phyloP scores from a whole-genome alignment of 768 basidiomycete species.

The Rhodotorula sphaerocarpa region DNA sequence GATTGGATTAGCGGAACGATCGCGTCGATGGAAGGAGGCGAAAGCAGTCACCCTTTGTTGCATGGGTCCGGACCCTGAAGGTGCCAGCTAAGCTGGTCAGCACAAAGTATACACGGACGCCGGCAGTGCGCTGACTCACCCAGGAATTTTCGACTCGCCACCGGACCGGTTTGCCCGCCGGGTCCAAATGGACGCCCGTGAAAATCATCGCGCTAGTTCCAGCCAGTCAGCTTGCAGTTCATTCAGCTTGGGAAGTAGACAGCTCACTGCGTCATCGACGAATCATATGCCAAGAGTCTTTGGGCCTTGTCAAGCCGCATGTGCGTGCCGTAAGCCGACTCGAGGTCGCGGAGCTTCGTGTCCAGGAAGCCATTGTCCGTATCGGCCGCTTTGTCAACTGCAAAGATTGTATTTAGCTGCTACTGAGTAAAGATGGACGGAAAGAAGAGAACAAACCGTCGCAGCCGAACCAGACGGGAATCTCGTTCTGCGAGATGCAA shows the following conservation, averaged over 20 bases:
- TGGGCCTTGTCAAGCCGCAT: slow-evolving; percentile 76
- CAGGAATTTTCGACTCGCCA: slow-evolving; percentile 98
- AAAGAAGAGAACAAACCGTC: slow-evolving; percentile 41
- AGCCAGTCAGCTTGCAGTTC: background rate
- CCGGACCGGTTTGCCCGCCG: slow-evolving; percentile 60
- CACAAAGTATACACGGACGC: too few relatives aligned
- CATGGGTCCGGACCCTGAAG: slow-evolving; percentile 55
- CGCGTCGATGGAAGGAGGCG: too few relatives aligned
- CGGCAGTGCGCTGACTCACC: slow-evolving; percentile 44
- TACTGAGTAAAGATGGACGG: slow-evolving; percentile 41
- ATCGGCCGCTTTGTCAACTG: slow-evolving; percentile 74
- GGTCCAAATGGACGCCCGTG: slow-evolving; percentile 79
- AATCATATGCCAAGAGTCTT: slow-evolving; percentile 71
- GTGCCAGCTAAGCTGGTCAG: background rate
- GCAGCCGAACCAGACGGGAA: slow-evolving; percentile 46
- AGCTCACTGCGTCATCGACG: slow-evolving; percentile 73
- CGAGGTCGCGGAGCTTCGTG: slow-evolving; percentile 44
- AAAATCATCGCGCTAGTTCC: slow-evolving; percentile 59
- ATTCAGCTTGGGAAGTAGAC: background rate
- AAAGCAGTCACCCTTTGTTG: slow-evolving; percentile 47
- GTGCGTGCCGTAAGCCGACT: slow-evolving; percentile 75
- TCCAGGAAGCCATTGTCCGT: slow-evolving; percentile 73
- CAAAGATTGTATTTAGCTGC: slow-evolving; percentile 48
- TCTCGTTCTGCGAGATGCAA: slow-evolving; percentile 38
- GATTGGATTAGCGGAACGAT: too few relatives aligned